Evolutionary conservation across 148 eudicot species (phyloP).

Genomic region (Rhododendron ferrugineum): DNA sequence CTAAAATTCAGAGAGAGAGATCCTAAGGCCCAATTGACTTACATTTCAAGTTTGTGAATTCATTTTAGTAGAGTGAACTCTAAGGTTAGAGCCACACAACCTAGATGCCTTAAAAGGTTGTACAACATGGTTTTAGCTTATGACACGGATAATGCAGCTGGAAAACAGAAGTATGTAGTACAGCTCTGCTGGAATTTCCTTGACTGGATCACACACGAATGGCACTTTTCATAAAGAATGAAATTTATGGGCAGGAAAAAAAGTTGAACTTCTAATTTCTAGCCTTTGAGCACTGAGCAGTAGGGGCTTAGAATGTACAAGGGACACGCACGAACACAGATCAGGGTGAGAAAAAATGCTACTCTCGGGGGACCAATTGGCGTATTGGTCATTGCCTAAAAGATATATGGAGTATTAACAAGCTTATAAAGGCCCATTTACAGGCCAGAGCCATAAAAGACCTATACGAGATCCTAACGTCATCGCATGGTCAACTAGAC

Average conservation of each 20-base stretch:
- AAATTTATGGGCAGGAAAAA: neutral
- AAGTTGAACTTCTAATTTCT: neutral
- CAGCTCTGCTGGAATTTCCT: neutral
- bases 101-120: neutral
- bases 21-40: neutral
- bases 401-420: no score
- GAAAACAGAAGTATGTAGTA: neutral
- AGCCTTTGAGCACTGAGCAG: neutral
- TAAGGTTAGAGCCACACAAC: neutral
- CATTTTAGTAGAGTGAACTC: neutral
- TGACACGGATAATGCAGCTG: neutral
- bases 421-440: no score
- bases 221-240: neutral
- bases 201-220: neutral
- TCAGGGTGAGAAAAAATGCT: neutral
- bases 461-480: neutral
- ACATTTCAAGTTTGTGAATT: neutral
- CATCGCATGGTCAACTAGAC: neutral
- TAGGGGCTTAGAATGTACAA: neutral
- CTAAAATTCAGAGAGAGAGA: neutral
- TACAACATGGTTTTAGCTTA: neutral
- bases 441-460: neutral
- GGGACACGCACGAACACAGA: neutral
- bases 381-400: neutral
- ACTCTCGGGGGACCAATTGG: neutral